Base-by-base conservation (phyloP, 371 early-diverging fungal species). In the Polyrhizophydium stewartii region DNA sequence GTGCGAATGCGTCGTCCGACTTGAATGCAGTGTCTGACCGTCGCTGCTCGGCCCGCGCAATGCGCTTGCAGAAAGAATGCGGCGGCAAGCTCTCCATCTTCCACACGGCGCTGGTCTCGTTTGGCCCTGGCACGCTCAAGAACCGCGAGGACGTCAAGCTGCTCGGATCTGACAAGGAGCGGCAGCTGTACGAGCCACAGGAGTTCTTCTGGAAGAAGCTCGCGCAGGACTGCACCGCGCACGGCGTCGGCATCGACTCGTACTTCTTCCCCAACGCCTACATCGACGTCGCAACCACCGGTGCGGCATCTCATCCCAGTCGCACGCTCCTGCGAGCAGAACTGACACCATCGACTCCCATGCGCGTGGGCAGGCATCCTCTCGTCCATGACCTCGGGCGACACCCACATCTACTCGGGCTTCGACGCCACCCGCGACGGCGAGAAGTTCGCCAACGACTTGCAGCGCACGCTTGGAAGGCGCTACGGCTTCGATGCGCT, bases 131-230 rank as follows among this genome's bases (percentile, higher is more conserved):
- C 21, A 69, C 85, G 1, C 71, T 98, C 33, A 90, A 87, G 64
- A 81, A 79, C 47, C 86, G 97, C 19, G 94, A 95, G 62, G 94
- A 98, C 60, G 75, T 82, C 25, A 92, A 90, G 70, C 71, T 94
- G 28, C 84, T 91, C 64, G 89, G 86, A 22, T 89, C 91, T 0
- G 96, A 97, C 59, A 93, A 94, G 66, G 97, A 98, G 77, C 85
- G 83, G 56, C 72, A 85, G 1, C 77, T 98, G 22, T 92, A 87
- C 64, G 82, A 79, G 56, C 93, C 97, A 28, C 91, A 92, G 68
- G 92, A 90, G 67, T 76, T 81, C 38, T 90, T 87, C 64, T 98
- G 95, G 80, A 83, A 76, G 35, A 85, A 89, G 63, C 71, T 93
- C 65, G 97, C 85, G 0, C 83, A 89, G 56, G 83, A 89, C 47